Conservation (phyloP, 495 filamentous ascomycete genomes). For the Penicillium antarcticum region DNA sequence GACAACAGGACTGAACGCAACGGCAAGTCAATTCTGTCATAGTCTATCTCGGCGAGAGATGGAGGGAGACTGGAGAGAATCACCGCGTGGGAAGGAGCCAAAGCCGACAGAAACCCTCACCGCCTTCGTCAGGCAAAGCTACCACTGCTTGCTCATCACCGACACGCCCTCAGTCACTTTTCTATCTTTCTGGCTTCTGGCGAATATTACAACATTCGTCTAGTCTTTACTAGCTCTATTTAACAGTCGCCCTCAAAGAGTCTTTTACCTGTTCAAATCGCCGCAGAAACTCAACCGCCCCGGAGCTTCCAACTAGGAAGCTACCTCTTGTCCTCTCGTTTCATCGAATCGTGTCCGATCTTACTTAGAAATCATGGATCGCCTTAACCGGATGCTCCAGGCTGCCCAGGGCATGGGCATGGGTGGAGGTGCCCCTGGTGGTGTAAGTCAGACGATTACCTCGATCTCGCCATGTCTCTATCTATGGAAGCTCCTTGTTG, state of each 20-base stretch:
- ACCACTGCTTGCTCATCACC: slow-evolving; percentile 10
- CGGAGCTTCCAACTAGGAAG: slow-evolving; percentile 42
- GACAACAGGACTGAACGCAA: slow-evolving; percentile 3
- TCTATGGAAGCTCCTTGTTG: slow-evolving; percentile 3
- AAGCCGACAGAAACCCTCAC: slow-evolving; percentile 16
- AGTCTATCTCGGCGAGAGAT: slow-evolving; percentile 14
- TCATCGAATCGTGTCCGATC: slow-evolving; percentile 18
- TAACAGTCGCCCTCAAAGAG: neutral
- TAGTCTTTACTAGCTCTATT: neutral
- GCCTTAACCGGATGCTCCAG: slow-evolving; percentile 78
- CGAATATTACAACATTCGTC: neutral
- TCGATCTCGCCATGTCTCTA: slow-evolving; percentile 1
- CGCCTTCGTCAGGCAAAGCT: slow-evolving; percentile 32
- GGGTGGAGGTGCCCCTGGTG: slow-evolving; percentile 64
- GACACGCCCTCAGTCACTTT: slow-evolving; percentile 10
- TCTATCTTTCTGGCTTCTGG: neutral
- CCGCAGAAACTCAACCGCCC: slow-evolving; percentile 6
- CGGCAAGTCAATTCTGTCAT: slow-evolving; percentile 12
- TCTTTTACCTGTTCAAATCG: neutral
- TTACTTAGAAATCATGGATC: slow-evolving; percentile 62
- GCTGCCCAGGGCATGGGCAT: slow-evolving; percentile 77
- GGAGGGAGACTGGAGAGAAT: slow-evolving; percentile 21
- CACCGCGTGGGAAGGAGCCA: slow-evolving; percentile 21
- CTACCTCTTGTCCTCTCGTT: slow-evolving; percentile 19
- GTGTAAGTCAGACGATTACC: slow-evolving; percentile 55